phyloP scores from a whole-genome alignment of 192 early-diverging fungal genomes.

The Backusella morwellensis region DNA sequence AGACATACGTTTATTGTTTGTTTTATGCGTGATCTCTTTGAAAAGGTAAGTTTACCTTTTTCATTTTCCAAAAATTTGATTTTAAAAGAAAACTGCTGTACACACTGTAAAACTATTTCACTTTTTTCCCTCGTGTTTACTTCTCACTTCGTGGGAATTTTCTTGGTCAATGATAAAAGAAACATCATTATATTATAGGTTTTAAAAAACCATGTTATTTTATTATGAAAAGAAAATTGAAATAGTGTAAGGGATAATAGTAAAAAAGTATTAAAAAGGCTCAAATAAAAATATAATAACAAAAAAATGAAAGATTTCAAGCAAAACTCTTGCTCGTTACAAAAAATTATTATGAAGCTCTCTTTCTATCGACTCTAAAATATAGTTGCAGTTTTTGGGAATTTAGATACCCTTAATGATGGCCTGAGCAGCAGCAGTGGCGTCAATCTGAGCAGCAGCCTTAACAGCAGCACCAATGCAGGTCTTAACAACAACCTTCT shows the following conservation, averaged over 20 bases:
- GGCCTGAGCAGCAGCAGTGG: constrained; percentile 10
- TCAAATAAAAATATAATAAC: neutral
- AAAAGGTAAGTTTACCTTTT: no score
- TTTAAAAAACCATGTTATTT: neutral
- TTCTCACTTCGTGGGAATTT: neutral
- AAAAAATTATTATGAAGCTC: neutral
- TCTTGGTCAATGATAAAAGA: neutral
- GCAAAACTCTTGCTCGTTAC: no score
- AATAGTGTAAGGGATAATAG: neutral
- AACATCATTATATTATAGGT: neutral
- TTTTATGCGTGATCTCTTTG: no score
- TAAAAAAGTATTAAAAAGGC: neutral
- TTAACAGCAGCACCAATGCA: constrained; percentile 16
- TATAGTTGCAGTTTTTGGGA: neutral
- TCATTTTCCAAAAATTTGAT: no score
- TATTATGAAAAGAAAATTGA: neutral
- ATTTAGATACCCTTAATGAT: constrained; percentile 14
- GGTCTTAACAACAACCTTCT: constrained; percentile 8
- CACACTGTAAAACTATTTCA: neutral
- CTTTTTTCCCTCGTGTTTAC: neutral
- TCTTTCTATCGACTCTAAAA: neutral
- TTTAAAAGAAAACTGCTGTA: no score
- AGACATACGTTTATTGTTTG: no score
- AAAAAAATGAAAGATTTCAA: neutral
- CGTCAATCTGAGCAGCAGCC: constrained; percentile 11